Conservation (phyloP, 192 early-diverging fungal genomes). For the Coemansia sp. region DNA sequence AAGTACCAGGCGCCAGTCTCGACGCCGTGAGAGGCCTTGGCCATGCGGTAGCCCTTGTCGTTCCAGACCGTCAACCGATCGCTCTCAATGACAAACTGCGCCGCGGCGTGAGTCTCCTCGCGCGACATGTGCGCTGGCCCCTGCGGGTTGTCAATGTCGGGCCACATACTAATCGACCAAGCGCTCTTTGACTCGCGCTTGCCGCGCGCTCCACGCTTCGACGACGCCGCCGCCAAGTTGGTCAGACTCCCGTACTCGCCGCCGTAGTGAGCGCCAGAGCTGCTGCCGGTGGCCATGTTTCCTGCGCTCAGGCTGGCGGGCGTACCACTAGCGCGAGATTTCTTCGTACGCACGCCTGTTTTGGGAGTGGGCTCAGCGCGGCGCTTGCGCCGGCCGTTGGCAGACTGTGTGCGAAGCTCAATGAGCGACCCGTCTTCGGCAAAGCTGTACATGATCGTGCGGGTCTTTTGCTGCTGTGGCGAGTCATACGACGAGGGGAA, state of each 20-base stretch:
- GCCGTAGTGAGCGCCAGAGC: background rate
- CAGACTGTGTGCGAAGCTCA: slow-evolving; percentile 39
- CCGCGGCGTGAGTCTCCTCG: slow-evolving; percentile 62
- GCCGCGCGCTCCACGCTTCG: slow-evolving; percentile 26
- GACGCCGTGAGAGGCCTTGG: slow-evolving; percentile 72
- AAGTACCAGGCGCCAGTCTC: slow-evolving; percentile 74
- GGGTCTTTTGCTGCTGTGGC: slow-evolving; percentile 52
- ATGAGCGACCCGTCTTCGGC: slow-evolving; percentile 50
- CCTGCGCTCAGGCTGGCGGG: background rate
- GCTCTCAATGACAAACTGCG: slow-evolving; percentile 61
- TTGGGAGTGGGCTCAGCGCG: slow-evolving; percentile 27
- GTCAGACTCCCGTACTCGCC: slow-evolving; percentile 5
- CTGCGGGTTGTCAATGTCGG: slow-evolving; percentile 65
- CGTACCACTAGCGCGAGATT: slow-evolving; percentile 16
- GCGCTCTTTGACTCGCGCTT: slow-evolving; percentile 40
- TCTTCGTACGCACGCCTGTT: slow-evolving; percentile 16
- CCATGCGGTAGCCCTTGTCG: slow-evolving; percentile 72
- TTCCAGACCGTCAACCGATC: slow-evolving; percentile 61
- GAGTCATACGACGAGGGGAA: slow-evolving; percentile 55
- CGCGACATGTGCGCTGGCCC: slow-evolving; percentile 56
- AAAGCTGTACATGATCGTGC: slow-evolving; percentile 52
- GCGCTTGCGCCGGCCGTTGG: slow-evolving; percentile 42
- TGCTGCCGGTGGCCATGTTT: background rate
- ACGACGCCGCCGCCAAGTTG: slow-evolving; percentile 1
- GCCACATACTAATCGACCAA: slow-evolving; percentile 59